Evolutionary conservation across 2,329 filamentous ascomycete species (phyloP).

Genomic region (Thielaviopsis musarum): DNA sequence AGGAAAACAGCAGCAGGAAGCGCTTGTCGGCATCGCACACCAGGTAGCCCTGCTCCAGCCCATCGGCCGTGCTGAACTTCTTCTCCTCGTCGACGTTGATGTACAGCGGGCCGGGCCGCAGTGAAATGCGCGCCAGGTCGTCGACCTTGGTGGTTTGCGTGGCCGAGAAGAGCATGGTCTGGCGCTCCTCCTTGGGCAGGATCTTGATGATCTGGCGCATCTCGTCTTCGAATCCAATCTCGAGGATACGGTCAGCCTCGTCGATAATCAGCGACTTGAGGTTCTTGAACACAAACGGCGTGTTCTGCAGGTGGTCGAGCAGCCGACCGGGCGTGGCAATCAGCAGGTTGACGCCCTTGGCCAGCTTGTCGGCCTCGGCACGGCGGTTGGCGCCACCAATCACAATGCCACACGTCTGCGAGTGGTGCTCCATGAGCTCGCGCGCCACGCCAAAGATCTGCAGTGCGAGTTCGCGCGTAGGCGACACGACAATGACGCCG

Average conservation of each 20-base stretch:
- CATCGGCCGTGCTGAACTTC: conserved; percentile 81
- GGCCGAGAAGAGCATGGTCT: conserved; percentile 97
- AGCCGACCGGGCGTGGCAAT: conserved; percentile 88
- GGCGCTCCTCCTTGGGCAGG: conserved; percentile 66
- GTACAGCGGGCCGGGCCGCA: conserved; percentile 79
- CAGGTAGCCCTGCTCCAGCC: conserved; percentile 90
- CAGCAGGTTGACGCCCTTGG: conserved; percentile 84
- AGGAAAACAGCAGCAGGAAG: conserved; percentile 85
- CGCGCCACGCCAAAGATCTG: conserved; percentile 93
- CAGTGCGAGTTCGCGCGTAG: conserved; percentile 81
- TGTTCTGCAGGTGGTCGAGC: conserved; percentile 88
- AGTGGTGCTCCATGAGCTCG: conserved; percentile 84
- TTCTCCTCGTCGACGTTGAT: conserved; percentile 91
- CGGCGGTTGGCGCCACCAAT: conserved; percentile 87
- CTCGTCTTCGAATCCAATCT: conserved; percentile 97
- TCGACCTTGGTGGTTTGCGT: conserved; percentile 98
- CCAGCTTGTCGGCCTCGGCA: conserved; percentile 85
- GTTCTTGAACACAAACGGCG: conserved; percentile 84
- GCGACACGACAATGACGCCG: conserved; percentile 82
- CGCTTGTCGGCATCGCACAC: conserved; percentile 86
- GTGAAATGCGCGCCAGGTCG: conserved; percentile 83
- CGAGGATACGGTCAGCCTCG: conserved; percentile 88
- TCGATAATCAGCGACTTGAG: conserved; percentile 85
- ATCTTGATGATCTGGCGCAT: conserved; percentile 96
- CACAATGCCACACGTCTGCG: conserved; percentile 86